Evolutionary conservation across 2,329 filamentous ascomycete genomes (phyloP).

Genomic region (Aureobasidium sp.): DNA sequence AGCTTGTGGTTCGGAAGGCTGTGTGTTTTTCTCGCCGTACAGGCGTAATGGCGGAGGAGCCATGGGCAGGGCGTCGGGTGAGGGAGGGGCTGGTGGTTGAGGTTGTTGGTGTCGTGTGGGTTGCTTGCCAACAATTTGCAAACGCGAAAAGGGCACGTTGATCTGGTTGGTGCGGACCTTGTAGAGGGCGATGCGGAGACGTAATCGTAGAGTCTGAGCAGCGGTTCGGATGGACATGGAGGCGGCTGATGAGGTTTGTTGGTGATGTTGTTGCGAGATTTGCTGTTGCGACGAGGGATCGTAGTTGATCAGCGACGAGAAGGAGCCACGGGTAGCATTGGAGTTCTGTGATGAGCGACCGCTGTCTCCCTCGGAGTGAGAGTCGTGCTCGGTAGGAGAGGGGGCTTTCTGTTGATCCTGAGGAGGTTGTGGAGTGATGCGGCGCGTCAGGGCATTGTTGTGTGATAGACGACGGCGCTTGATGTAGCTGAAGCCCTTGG

Average conservation of each 20-base stretch:
- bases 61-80: conserved; percentile 1
- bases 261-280: not conserved
- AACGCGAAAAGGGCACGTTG: conserved; percentile 52
- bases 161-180: conserved; percentile 68
- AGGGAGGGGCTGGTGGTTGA: not conserved
- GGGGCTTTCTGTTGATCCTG: conserved; percentile 12
- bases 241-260: not conserved
- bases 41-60: conserved; percentile 1
- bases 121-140: conserved; percentile 27
- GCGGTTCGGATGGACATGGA: conserved; percentile 23
- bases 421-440: not conserved
- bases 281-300: conserved; percentile 33
- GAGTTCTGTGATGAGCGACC: conserved; percentile 18
- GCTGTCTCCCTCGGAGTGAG: conserved; percentile 12
- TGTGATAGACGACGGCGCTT: conserved; percentile 21
- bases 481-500: conserved; percentile 25
- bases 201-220: conserved; percentile 56
- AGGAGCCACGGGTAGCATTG: conserved; percentile 30
- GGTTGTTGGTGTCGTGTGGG: not conserved
- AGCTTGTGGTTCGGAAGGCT: not conserved
- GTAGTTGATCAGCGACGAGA: conserved; percentile 41
- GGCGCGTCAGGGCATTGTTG: not conserved
- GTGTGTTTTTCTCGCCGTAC: not conserved
- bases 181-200: conserved; percentile 64
- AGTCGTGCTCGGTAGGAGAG: conserved; percentile 16